Base-by-base conservation (phyloP, 208 protist species). In the Porcisia hertigi region DNA sequence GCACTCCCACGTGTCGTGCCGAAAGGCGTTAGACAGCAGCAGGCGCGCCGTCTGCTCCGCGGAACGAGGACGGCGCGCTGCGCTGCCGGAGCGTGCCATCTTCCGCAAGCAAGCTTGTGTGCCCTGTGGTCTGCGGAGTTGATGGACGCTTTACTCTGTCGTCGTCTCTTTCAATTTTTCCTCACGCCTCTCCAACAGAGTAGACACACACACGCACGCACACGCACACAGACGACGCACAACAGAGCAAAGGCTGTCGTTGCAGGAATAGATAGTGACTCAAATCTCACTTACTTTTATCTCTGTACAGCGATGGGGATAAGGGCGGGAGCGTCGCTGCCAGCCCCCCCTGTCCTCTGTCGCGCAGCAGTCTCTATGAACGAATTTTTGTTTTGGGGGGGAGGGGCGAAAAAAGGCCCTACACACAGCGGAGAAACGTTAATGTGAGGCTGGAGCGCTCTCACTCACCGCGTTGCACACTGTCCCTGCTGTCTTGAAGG, bases 1-100 rank as follows among this genome's bases (percentile, higher is more conserved):
- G 64, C 80, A 86, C 72, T 97, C 93, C 86, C 86, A 95, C 30
- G 93, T 96, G 74, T 97, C 93, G 76, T 97, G 88, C 54, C 93
- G 86, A 39, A 96, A 93, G 47, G 91, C 93, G 73, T 87, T 95
- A 41, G 91, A 94, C 16, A 97, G 85, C 20, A 97, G 86, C 52
- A 94, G 81, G 6, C 93, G 90, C 16, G 91, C 90, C 36, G 86
- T 92, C 76, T 97, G 91, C 85, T 95, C 88, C 62, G 93, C 93
- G 1, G 90, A 95, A 63, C 91, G 90, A 47, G 86, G 82, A 30
- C 80, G 73, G 4, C 41, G 73, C 34, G 79, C 75, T 3, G 75
- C 43, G 25, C 43, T 53, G 58, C n/a, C 57, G 11, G 76, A 71
- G 0, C 59, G 76, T 41, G 74, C 75, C 81, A 74, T 62, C 23